Base-by-base conservation (phyloP, 495 filamentous ascomycete species). In the Aspergillus bridgeri region DNA sequence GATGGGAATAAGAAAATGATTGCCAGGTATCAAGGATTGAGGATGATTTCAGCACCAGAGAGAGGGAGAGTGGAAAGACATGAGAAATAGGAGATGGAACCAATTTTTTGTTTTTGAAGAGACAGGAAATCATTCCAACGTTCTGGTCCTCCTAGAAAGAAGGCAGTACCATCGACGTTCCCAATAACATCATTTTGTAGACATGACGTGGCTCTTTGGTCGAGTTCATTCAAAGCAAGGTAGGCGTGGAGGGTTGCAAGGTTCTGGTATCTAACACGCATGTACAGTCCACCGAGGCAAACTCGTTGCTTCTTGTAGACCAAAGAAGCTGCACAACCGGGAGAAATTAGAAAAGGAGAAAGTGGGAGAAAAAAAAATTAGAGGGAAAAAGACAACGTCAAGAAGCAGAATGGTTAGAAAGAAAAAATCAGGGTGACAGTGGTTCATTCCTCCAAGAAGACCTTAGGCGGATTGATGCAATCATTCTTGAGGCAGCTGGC, bases 401-500 rank as follows among this genome's bases (percentile, higher is more conserved):
- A 54, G 65, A 72, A 69, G 65, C 69, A 70, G 61, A 68, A 65
- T 69, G 57, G 63, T 75, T 70, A 65, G 55, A 61, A 53, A 27
- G 52, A 63, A 23, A 29, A 42, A 29, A 42, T 53, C 33, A 38
- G 13, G 46, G 57, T 23, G 25, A 49, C 20, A 17, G 25, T 56
- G 44, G n/a, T 48, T 20, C 44, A 19, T 15, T 19, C 19, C 50
- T 56, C 56, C 60, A 62, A 62, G 57, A 53, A 58, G 61, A 60
- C 47, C 51, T 42, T 24, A 24, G 6, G 44, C 21, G 19, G 43
- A 50, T 23, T 27, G 23, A 38, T 29, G 48, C 47, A 46, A 58
- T 75, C 77, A 83, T 74, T 95, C 89, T 76, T 92, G 88, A 57
- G 84, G 78, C 33, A 81, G 73, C 73, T 94, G 89, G 77, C 88